Evolutionary conservation across 805 yeast species (phyloP), one percentile per base, ranked within the genome.

Genomic region (Metschnikowia shivogae): DNA sequence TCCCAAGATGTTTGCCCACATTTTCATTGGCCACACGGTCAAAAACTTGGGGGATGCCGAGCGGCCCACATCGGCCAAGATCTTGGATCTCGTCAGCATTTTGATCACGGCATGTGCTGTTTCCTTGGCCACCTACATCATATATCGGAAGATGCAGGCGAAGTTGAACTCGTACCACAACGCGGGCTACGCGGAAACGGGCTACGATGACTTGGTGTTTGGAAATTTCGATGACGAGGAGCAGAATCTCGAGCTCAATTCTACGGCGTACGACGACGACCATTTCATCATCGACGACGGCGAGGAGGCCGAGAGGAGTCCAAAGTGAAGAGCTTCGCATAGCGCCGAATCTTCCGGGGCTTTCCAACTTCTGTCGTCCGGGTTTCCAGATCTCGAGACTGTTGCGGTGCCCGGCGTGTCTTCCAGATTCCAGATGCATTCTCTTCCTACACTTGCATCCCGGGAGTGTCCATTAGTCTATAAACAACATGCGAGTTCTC

Each of bases 1-100:
- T 0, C 98, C 98, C 6, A 93, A 90, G 59, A 67, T 84, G 49
- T 60, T 86, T n/a, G 68, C 87, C 42, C 86, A 84, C 55, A 66
- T 88, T 9, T 89, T 87, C 58, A 77, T 88, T 30, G 97, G 97
- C 5, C 74, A 80, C 42, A 81, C 87, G 46, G 59, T 90, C 30
- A 86, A 81, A 47, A 77, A 78, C 36, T 67, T 90, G 42, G 92
- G 93, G 2, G 78, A 79, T 43, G 64, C 57, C 12, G 64, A 75
- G 3, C 75, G 76, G 31, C 77, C 81, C 32, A 49, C 70, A 3
- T 57, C 72, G 1, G 68, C 83, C 2, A 77, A 77, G 56, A 35
- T 83, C n/a, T 67, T 85, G 7, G 92, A 89, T 59, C 43, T 84
- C 2, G 22, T 80, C 1, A 78, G 89, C 39, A 77, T 89, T 1